Base-by-base conservation (phyloP, 164 flowering plant genomes). In the Magnolia changhungtana region DNA sequence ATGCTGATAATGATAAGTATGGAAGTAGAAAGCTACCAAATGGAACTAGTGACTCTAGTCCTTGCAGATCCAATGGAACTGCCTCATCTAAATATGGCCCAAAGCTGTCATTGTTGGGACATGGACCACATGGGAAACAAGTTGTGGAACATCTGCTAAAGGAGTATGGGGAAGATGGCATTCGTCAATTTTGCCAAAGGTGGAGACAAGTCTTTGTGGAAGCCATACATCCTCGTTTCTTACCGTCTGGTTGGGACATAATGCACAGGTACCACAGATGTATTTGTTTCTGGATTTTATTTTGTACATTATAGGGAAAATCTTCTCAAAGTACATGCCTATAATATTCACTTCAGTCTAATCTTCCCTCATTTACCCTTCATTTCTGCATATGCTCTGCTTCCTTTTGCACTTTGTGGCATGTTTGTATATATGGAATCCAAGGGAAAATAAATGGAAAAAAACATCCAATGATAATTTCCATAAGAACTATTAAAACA, bases 161-260 rank as follows among this genome's bases (percentile, higher is more conserved):
- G 65, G 87, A 89, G 77, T 75, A 86, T 80, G 97, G 94, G 27
- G 99, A 96, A 18, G 92, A 88, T 63, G 97, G 98, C 8, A 82
- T 96, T 76, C 77, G 82, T 18, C 81, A 88, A 50, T 91, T 96
- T 84, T 96, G 99, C 76, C 98, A 90, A 84, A 88, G 90, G 76
- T 96, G 98, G 98, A 89, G 99, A 80, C 93, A 90, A 81, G 95
- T 90, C 70, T 94, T 96, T 87, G 97, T 96, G 75, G 96, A 90
- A 74, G 88, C 97, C 66, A 52, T 90, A 78, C 85, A 87, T 79
- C 99, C 99, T 78, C 93, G 92, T 52, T 90, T 88, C 87, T 83
- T 96, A 76, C 98, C 99, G 73, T 86, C 80, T 80, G 98, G 98
- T 64, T 96, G 99, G 99, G 94, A 96, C 88, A 84, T 96, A 55